These are phyloP conservation scores for Hyaloperonospora arabidopsidis DNA, from an alignment of 352 stramenopile species.

Conservation along the genomic window DNA sequence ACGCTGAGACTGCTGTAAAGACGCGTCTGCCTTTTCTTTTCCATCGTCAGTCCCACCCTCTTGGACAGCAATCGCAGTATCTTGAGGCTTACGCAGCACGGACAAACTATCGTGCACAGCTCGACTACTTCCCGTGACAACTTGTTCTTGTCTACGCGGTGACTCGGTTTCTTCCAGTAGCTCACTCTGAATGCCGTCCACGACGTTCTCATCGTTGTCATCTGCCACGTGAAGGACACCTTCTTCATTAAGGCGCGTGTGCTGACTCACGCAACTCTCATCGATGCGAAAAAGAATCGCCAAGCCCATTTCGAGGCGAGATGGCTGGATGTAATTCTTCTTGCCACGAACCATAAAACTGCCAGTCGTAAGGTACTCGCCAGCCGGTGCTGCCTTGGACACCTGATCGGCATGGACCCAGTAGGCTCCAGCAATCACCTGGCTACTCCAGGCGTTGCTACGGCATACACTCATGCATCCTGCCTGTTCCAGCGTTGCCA, in stretches of 20 bases:
- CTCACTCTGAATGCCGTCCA: slow-evolving; percentile 9
- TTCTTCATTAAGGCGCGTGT: slow-evolving; percentile 24
- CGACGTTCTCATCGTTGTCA: slow-evolving; percentile 8
- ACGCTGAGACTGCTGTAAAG: slow-evolving; percentile 10
- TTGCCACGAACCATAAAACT: slow-evolving; percentile 96
- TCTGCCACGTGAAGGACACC: slow-evolving; percentile 17
- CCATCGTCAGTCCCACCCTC: slow-evolving; percentile 15
- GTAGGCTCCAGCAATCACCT: slow-evolving; percentile 93
- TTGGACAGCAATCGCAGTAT: background rate
- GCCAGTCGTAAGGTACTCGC: slow-evolving; percentile 95
- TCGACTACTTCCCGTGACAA: background rate
- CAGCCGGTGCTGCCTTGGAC: slow-evolving; percentile 93
- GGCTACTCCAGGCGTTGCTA: slow-evolving; percentile 92
- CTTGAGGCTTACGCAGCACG: background rate
- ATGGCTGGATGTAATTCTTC: slow-evolving; percentile 91
- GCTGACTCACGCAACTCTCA: slow-evolving; percentile 68
- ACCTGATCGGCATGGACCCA: slow-evolving; percentile 98
- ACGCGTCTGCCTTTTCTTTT: slow-evolving; percentile 8
- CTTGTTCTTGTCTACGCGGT: background rate
- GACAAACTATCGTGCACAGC: background rate
- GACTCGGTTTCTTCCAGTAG: slow-evolving; percentile 1
- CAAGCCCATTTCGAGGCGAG: slow-evolving; percentile 86
- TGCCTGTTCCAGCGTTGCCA: slow-evolving; percentile 90
- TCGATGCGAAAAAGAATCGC: slow-evolving; percentile 88
- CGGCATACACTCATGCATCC: slow-evolving; percentile 94